A percentile compares a stretch with the other conserved stretches of the same genome.
phyloP scores from a whole-genome alignment of 352 stramenopile species.

The Globisporangium solare region DNA sequence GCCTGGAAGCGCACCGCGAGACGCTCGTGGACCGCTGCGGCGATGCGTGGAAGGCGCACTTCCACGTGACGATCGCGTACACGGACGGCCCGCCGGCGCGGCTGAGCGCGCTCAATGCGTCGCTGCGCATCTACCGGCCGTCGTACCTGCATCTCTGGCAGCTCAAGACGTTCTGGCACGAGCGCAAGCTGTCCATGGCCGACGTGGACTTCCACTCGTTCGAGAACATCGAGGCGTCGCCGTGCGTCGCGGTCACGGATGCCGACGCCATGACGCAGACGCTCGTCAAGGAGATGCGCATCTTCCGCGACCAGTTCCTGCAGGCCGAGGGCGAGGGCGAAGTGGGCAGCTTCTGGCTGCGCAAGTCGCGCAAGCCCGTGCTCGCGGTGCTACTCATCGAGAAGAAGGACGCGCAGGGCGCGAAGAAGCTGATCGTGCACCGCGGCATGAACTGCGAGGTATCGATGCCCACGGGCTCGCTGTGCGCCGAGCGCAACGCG shows the following conservation, averaged over 20 bases:
- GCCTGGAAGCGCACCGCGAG: constrained; percentile 93
- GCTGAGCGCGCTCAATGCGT: constrained; percentile 95
- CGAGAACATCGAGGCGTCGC: constrained; percentile 96
- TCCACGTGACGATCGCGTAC: constrained; percentile 96
- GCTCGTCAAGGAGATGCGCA: constrained; percentile 92
- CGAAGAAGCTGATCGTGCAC: constrained; percentile 77
- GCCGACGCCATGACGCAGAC: constrained; percentile 78
- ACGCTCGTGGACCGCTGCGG: constrained; percentile 88
- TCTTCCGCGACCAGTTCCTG: constrained; percentile 83
- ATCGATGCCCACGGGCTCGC: constrained; percentile 93
- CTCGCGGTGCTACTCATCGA: constrained; percentile 96
- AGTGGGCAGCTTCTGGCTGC: constrained; percentile 95
- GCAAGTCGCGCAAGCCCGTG: constrained; percentile 97
- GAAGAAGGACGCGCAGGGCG: constrained; percentile 44
- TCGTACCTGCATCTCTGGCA: constrained; percentile 98
- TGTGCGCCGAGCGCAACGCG: constrained; percentile 97
- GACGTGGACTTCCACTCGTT: constrained; percentile 97
- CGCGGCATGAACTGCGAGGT: constrained; percentile 99
- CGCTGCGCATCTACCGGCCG: constrained; percentile 91
- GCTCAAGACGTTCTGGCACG: constrained; percentile 99
- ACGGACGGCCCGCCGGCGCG: constrained; percentile 94
- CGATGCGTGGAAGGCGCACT: constrained; percentile 92
- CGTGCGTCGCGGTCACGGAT: constrained; percentile 78
- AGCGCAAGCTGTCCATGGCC: constrained; percentile 91
- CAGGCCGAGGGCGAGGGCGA: constrained; percentile 76